Base-by-base conservation (phyloP, 495 filamentous ascomycete species). In the Podospora pseudoanserina region DNA sequence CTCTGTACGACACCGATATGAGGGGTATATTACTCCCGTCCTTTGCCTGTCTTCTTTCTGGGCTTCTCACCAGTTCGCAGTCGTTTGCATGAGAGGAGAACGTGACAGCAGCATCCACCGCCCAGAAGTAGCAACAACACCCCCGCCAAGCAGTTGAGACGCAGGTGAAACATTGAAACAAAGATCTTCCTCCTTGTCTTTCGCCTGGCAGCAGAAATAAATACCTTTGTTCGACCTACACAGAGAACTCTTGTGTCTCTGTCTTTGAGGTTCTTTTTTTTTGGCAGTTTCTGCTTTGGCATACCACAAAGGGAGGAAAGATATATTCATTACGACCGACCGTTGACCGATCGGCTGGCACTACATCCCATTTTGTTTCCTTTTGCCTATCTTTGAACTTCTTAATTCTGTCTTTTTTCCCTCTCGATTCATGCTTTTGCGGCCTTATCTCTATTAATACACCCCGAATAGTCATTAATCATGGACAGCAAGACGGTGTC, bases 401-500 rank as follows among this genome's bases (percentile, higher is more conserved):
- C 16, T 34, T 19, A 6, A 15, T 62, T 62, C 26, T 5, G 18
- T 23, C 23, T 4, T 32, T 62, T 32, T 19, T 2, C 60, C 0
- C 32, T 32, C 9, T 19, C 9, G 4, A 2, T 39, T 20, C 7
- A 20, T n/a, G 11, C 26, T 61, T 60, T 60, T 16, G 15, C 20
- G 16, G 16, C 28, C 6, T 63, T 44, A 32, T 34, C 19, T 44
- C 28, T 32, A n/a, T 63, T 32, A 18, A 63, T 49, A 49, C 61
- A 44, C 3, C 4, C 13, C 20, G 13, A 39, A 7, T n/a, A 18
- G 5, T n/a, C 30, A 5, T 49, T 63, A 49, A 49, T 63, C 61
- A 63, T 63, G 70, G 72, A 74, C 66, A 69, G 58, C 61, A 74
- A 67, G 63, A 68, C 72, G 1, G 49, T 72, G 13, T 70, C 73